A percentile compares a stretch with the other conserved stretches of the same genome.
Evolutionary conservation across 108 stramenopile species (phyloP).

Genomic region (Nannochloropsis salina): DNA sequence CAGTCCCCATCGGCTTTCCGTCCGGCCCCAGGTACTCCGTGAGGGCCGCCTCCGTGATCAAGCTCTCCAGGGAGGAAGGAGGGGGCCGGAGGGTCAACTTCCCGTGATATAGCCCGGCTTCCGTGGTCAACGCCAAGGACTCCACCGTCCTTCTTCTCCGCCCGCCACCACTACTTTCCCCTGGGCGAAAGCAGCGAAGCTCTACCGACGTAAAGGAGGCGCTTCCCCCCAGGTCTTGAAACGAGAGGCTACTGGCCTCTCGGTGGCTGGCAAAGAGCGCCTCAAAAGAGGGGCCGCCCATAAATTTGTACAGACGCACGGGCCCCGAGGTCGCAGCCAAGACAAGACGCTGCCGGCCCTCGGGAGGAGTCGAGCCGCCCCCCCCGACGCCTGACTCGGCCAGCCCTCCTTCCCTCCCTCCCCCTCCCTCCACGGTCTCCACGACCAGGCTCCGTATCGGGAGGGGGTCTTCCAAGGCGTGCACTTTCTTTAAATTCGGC

Average conservation of each 20-base stretch:
- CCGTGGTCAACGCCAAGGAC: constrained; percentile 33
- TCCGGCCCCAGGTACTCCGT: background rate
- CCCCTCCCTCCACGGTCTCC: constrained; percentile 18
- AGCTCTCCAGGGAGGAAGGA: background rate
- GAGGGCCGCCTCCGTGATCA: background rate
- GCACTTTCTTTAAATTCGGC: background rate
- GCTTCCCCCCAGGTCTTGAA: constrained; percentile 38
- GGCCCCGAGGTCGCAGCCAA: constrained; percentile 37
- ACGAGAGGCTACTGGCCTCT: constrained; percentile 29
- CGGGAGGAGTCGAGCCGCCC: constrained; percentile 24
- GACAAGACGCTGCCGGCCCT: constrained; percentile 34
- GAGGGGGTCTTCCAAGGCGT: background rate
- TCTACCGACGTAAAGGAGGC: constrained; percentile 24
- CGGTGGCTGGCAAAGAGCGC: constrained; percentile 34
- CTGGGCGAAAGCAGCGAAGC: background rate
- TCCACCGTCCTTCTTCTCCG: constrained; percentile 14
- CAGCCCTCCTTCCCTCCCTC: background rate
- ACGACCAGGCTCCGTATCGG: constrained; percentile 9
- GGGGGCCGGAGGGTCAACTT: background rate
- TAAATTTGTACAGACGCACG: constrained; percentile 32
- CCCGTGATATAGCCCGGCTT: constrained; percentile 40
- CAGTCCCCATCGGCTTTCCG: background rate
- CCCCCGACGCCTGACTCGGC: background rate
- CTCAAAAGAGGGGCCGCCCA: constrained; percentile 39
- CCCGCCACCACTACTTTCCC: background rate